phyloP scores from a whole-genome alignment of 2,329 filamentous ascomycete genomes.

The Cladosporium colombiae region DNA sequence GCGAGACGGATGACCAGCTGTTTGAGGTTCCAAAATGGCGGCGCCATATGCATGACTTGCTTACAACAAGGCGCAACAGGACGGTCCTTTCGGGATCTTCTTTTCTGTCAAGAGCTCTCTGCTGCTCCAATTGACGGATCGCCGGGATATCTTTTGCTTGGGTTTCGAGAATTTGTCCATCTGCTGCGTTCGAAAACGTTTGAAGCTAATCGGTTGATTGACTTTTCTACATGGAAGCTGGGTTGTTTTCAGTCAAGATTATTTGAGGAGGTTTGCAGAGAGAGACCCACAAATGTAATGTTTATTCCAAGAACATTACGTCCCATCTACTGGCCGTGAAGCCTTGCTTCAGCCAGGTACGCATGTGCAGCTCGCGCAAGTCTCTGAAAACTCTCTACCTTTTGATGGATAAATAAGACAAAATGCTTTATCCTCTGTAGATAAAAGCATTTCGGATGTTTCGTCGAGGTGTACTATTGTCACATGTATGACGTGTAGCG shows the following conservation, averaged over 20 bases:
- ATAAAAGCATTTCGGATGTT: not conserved
- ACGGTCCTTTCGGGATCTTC: not conserved
- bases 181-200: not conserved
- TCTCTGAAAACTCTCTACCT: not conserved
- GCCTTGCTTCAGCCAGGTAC: not conserved
- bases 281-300: not conserved
- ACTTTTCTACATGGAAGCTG: not conserved
- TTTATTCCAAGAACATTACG: not conserved
- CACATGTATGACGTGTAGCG: not conserved
- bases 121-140: no score
- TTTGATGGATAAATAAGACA: not conserved
- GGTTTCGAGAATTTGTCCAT: not conserved
- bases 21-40: not conserved
- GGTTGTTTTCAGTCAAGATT: not conserved
- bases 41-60: not conserved
- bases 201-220: not conserved
- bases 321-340: not conserved
- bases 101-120: no score
- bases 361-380: not conserved
- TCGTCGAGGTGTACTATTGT: not conserved
- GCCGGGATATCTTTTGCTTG: no score
- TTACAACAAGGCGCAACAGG: not conserved
- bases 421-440: not conserved
- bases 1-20: not conserved
- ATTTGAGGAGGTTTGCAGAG: not conserved